Conservation (phyloP, 768 basidiomycete species). For the Pleurotus ostreatus region DNA sequence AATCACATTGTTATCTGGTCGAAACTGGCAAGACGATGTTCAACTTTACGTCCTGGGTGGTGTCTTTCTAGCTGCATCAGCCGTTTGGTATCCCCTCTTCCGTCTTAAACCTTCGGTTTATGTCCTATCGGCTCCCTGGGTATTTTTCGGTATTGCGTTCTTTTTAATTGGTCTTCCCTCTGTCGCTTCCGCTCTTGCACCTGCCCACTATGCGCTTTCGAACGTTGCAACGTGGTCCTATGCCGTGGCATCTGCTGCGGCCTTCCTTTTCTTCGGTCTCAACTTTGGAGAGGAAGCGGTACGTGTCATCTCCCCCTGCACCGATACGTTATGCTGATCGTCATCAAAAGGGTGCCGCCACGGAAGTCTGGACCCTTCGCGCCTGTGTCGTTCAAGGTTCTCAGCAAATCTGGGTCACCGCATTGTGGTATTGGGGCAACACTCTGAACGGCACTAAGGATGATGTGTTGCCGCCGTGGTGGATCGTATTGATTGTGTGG, state of each 20-base stretch:
- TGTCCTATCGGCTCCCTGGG: constrained; percentile 82
- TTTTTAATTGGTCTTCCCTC: constrained; percentile 89
- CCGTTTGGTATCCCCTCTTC: constrained; percentile 90
- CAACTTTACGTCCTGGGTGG: constrained; percentile 90
- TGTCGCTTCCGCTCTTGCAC: constrained; percentile 51
- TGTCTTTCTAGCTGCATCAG: constrained; percentile 81
- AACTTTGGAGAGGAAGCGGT: constrained; percentile 98
- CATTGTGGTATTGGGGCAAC: constrained; percentile 95
- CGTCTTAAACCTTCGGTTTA: constrained; percentile 85
- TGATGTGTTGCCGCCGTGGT: constrained; percentile 69
- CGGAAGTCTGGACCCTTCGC: constrained; percentile 89
- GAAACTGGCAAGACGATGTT: constrained; percentile 74
- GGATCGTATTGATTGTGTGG: constrained; percentile 80
- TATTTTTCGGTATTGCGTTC: constrained; percentile 89
- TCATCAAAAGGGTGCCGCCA: constrained; percentile 72
- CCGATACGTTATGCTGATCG: constrained; percentile 9
- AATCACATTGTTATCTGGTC: constrained; percentile 84
- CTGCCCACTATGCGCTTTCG: constrained; percentile 63
- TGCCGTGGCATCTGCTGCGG: constrained; percentile 88
- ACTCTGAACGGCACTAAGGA: constrained; percentile 56
- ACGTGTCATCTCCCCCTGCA: constrained; percentile 18
- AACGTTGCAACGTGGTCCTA: constrained; percentile 88
- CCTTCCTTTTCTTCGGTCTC: constrained; percentile 90
- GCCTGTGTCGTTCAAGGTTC: constrained; percentile 94
- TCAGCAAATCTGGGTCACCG: constrained; percentile 94